These are phyloP conservation scores for Flaveria sonorensis DNA, from an alignment of 129 eudicot genomes.

Conservation along the genomic window DNA sequence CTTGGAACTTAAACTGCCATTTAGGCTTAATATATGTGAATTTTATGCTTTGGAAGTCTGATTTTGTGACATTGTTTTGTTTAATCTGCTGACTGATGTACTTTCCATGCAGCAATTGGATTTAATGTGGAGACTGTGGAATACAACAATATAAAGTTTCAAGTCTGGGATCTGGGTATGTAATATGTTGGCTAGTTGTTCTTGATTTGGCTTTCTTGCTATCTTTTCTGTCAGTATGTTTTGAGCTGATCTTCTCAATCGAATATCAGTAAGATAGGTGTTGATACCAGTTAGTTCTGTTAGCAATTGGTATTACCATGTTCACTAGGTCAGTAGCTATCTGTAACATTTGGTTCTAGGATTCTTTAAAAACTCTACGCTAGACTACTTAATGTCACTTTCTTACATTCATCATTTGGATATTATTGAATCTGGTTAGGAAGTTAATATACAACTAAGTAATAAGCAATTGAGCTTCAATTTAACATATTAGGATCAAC, in stretches of 20 bases:
- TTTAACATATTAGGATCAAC: background rate
- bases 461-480: background rate
- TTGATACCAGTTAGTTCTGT: background rate
- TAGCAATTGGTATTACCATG: background rate
- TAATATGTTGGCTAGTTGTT: conserved; percentile 40
- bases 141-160: conserved; percentile 94
- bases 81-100: conserved; percentile 8
- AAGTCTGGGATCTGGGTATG: conserved; percentile 99
- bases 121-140: conserved; percentile 98
- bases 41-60: background rate
- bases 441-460: background rate
- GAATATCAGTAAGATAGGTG: background rate
- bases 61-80: background rate
- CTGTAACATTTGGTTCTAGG: background rate
- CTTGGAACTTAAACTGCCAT: too few species aligned
- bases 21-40: background rate
- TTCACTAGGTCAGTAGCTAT: background rate
- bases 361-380: too few species aligned
- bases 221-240: background rate
- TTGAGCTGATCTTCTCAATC: conserved; percentile 2
- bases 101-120: conserved; percentile 83
- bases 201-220: background rate
- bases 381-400: background rate
- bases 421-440: background rate
- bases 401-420: background rate